Evolutionary conservation across 805 yeast species (phyloP).

Genomic region (Blastobotrys muscicola): DNA sequence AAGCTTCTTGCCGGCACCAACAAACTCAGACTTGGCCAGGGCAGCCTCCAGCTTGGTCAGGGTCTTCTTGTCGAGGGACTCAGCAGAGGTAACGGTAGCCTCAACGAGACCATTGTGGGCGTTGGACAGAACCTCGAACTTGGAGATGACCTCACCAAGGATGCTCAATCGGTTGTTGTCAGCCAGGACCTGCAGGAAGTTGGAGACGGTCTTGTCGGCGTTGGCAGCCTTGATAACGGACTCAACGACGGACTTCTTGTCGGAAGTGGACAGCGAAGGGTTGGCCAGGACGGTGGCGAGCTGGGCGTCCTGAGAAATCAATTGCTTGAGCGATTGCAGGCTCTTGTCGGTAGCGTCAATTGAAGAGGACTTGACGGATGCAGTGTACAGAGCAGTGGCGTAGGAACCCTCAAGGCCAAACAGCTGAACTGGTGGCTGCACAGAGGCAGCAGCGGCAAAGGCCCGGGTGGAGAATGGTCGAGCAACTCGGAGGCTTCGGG

Average conservation of each 20-base stretch:
- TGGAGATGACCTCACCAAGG: slow-evolving; percentile 52
- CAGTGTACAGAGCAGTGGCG: slow-evolving; percentile 89
- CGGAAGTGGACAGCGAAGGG: slow-evolving; percentile 74
- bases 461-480: slow-evolving; percentile 16
- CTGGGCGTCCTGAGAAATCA: slow-evolving; percentile 54
- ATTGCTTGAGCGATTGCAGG: slow-evolving; percentile 45
- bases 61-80: slow-evolving; percentile 69
- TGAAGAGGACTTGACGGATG: slow-evolving; percentile 74
- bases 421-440: slow-evolving; percentile 85
- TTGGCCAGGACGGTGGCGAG: slow-evolving; percentile 53
- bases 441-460: slow-evolving; percentile 46
- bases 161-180: slow-evolving; percentile 87
- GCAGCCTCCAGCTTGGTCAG: slow-evolving; percentile 72
- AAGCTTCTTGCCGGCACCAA: slow-evolving; percentile 79
- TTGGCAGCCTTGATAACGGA: slow-evolving; percentile 40
- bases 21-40: slow-evolving; percentile 65
- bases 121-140: slow-evolving; percentile 70
- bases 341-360: slow-evolving; percentile 62
- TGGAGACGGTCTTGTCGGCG: slow-evolving; percentile 63
- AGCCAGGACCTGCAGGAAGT: slow-evolving; percentile 76
- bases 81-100: slow-evolving; percentile 85
- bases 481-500: background rate
- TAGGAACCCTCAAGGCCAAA: slow-evolving; percentile 95
- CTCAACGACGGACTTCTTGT: slow-evolving; percentile 62
- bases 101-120: slow-evolving; percentile 89